A percentile compares a stretch with the other conserved stretches of the same genome.
Conservation (phyloP, 148 eudicot genomes). For the Arbutus unedo region DNA sequence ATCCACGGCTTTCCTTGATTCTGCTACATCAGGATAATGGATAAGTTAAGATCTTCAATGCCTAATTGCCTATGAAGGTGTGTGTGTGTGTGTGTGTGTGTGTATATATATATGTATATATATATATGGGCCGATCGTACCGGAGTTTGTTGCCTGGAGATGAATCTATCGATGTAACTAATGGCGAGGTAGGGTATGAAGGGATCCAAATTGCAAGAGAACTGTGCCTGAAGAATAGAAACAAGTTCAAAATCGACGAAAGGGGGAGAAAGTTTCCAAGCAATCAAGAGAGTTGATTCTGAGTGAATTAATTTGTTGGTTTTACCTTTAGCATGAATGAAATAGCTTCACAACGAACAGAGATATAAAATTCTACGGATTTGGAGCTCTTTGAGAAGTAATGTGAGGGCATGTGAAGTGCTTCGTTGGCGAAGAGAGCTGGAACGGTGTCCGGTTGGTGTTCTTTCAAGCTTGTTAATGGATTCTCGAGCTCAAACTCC, state of each 20-base stretch:
- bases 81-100: not conserved
- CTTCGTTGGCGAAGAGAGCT: slow-evolving; percentile 26
- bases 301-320: not conserved
- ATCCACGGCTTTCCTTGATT: slow-evolving; percentile 29
- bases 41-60: not conserved
- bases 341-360: slow-evolving; percentile 16
- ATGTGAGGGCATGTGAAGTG: slow-evolving; percentile 26
- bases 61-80: not conserved
- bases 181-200: slow-evolving; percentile 29
- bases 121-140: not conserved
- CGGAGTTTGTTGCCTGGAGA: slow-evolving; percentile 29
- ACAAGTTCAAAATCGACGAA: not conserved
- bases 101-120: not conserved
- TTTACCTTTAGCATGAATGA: slow-evolving; percentile 21
- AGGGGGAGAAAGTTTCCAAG: not conserved
- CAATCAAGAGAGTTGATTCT: not conserved
- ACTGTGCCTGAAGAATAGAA: slow-evolving; percentile 13
- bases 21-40: not conserved
- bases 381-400: slow-evolving; percentile 10
- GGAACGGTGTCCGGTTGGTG: slow-evolving; percentile 15
- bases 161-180: slow-evolving; percentile 36
- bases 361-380: slow-evolving; percentile 2
- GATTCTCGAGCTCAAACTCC: slow-evolving; percentile 32
- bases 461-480: slow-evolving; percentile 17
- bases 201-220: slow-evolving; percentile 24